Conservation (phyloP, 176 grass and related monocot genomes). For the Hsuehochloa calcarea region DNA sequence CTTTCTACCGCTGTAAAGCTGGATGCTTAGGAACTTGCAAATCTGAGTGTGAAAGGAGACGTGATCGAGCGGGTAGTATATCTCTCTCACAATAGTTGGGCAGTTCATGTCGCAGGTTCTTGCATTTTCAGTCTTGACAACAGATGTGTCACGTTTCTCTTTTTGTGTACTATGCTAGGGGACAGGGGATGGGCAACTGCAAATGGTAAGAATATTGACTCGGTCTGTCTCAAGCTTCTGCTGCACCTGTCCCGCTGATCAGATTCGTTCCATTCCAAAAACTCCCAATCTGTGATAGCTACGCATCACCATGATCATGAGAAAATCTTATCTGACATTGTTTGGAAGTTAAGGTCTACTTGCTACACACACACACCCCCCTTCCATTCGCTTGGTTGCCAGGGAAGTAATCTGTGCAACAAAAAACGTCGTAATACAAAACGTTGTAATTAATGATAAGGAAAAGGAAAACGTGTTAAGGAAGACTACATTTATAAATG, state of each 20-base stretch:
- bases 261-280: not conserved
- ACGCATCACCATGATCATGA: not conserved
- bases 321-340: not conserved
- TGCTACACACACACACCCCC: not conserved
- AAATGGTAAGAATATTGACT: not conserved
- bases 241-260: not conserved
- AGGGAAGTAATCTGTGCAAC: not conserved
- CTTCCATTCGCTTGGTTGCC: not conserved
- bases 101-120: not conserved
- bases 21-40: too few species aligned
- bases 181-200: constrained; percentile 5
- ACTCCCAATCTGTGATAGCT: not conserved
- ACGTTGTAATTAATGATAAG: not conserved
- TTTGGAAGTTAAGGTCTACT: not conserved
- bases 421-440: not conserved
- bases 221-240: not conserved
- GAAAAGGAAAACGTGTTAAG: not conserved
- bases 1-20: too few species aligned
- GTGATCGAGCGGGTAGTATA: too few species aligned
- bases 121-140: not conserved
- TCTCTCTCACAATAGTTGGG: not conserved
- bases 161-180: not conserved
- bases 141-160: not conserved
- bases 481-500: not conserved
- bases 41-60: too few species aligned